These are phyloP conservation scores for Meyerozyma athensensis DNA, from an alignment of 1,139 yeast genomes.

Conservation along the genomic window DNA sequence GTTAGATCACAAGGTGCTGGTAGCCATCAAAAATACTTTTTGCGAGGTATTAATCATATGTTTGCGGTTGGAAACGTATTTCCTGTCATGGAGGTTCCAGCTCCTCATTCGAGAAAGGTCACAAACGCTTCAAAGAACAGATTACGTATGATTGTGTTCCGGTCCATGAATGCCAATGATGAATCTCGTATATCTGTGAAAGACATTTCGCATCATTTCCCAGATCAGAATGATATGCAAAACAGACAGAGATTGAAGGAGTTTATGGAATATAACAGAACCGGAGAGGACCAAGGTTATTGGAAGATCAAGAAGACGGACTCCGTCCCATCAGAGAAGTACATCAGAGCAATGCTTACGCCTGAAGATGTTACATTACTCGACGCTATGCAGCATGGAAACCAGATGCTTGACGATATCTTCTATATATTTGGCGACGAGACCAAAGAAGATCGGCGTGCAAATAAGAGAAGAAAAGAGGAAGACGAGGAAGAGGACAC, in stretches of 20 bases:
- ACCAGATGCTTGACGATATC: conserved; percentile 74
- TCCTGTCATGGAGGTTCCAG: conserved; percentile 94
- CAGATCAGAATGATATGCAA: conserved; percentile 97
- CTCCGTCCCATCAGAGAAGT: conserved; percentile 71
- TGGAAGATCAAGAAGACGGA: conserved; percentile 82
- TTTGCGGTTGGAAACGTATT: conserved; percentile 90
- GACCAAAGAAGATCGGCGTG: conserved; percentile 19
- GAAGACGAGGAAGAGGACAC: conserved; percentile 23
- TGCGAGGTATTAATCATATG: conserved; percentile 65
- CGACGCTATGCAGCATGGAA: conserved; percentile 93
- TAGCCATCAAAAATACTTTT: conserved; percentile 43
- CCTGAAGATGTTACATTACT: conserved; percentile 89
- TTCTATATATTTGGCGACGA: conserved; percentile 47
- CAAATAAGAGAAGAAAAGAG: conserved; percentile 26
- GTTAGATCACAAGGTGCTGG: conserved; percentile 81
- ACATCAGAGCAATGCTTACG: conserved; percentile 75
- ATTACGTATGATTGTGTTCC: conserved; percentile 86
- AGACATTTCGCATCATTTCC: conserved; percentile 89
- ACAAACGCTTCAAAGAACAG: conserved; percentile 91
- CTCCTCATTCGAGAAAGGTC: conserved; percentile 95
- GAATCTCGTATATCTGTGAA: conserved; percentile 76
- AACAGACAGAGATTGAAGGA: conserved; percentile 93
- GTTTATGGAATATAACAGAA: conserved; percentile 95
- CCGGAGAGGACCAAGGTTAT: conserved; percentile 91
- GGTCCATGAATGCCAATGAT: conserved; percentile 76